Base-by-base conservation (phyloP, 306 rosid species). In the Fragaria vesca region DNA sequence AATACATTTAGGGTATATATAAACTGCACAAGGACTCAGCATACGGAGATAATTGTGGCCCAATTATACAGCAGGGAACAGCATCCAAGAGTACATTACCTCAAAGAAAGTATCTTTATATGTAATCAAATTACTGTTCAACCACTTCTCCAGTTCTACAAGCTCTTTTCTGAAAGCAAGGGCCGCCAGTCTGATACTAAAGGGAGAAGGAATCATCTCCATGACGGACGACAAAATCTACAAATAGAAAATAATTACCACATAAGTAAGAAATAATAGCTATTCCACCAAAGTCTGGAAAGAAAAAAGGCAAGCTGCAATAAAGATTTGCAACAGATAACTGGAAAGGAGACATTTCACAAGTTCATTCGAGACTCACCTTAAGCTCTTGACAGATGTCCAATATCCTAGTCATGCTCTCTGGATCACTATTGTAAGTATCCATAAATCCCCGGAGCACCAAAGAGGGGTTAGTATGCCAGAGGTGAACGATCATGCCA, bases 111-210 rank as follows among this genome's bases (percentile, higher is more conserved):
- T 78, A 82, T 93, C 98, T 84, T 83, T 93, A 84, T 85, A 87
- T 0, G 84, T 66, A 83, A 78, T 86, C 66, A 96, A 82, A 77
- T 87, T 91, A 82, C 75, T 83, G 80, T 79, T 84, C 90, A 93
- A 73, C 99, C 99, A 96, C 85, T 89, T 90, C 90, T 91, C 98
- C 38, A 96, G 94, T 81, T 96, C 98, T 79, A 93, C 60, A 82
- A 77, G 84, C 79, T 91, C 96, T 88, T 90, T 91, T 78, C 88
- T 85, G 26, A 91, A 90, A 78, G 99, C 99, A 80, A 90, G 85
- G 79, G 96, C 89, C 10, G 98, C 99, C 84, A 96, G 81, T 86
- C 90, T 91, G 80, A 96, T 87, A 76, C 97, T 73, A 77, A 83
- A 87, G 74, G 90, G 76, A 83, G 86, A 87, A 81, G 99, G 98